Conservation (phyloP, 805 yeast species). For the Ogataea pilisensis region DNA sequence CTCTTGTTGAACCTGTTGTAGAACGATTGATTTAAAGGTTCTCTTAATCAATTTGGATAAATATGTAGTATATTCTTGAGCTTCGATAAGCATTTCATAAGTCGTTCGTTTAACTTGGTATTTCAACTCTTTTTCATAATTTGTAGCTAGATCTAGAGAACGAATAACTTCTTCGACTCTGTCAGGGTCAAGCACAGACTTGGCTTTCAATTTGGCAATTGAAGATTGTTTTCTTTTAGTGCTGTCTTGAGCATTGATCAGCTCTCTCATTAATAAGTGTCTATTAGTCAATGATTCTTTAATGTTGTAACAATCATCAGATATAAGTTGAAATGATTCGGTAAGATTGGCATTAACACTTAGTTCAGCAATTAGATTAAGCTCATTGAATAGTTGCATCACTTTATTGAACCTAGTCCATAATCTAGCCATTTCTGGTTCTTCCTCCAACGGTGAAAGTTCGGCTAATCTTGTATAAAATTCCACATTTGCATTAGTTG, state of each 20-base stretch:
- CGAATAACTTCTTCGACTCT: slow-evolving; percentile 88
- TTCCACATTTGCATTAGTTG: slow-evolving; percentile 43
- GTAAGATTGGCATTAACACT: slow-evolving; percentile 71
- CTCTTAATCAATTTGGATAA: slow-evolving; percentile 48
- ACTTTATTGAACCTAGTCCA: slow-evolving; percentile 78
- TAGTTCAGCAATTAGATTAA: slow-evolving; percentile 66
- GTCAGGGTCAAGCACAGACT: slow-evolving; percentile 73
- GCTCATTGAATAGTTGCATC: slow-evolving; percentile 66
- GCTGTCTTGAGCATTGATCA: slow-evolving; percentile 70
- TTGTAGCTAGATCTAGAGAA: slow-evolving; percentile 72
- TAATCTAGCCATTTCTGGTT: slow-evolving; percentile 69
- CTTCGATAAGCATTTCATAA: slow-evolving; percentile 77
- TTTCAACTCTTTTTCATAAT: slow-evolving; percentile 70
- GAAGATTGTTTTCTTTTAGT: slow-evolving; percentile 66
- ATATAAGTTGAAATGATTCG: slow-evolving; percentile 63
- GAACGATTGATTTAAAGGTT: slow-evolving; percentile 54
- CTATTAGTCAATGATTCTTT: slow-evolving; percentile 93
- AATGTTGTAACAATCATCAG: slow-evolving; percentile 76
- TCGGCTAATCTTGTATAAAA: slow-evolving; percentile 38
- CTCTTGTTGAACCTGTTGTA: slow-evolving; percentile 79
- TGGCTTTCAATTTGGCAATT: slow-evolving; percentile 68
- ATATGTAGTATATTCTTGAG: slow-evolving; percentile 52
- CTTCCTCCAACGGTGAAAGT: slow-evolving; percentile 39
- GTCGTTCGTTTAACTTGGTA: slow-evolving; percentile 77
- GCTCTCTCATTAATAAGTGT: slow-evolving; percentile 87